Evolutionary conservation across 768 basidiomycete species (phyloP).

Genomic region (Boletus rubropictus): DNA sequence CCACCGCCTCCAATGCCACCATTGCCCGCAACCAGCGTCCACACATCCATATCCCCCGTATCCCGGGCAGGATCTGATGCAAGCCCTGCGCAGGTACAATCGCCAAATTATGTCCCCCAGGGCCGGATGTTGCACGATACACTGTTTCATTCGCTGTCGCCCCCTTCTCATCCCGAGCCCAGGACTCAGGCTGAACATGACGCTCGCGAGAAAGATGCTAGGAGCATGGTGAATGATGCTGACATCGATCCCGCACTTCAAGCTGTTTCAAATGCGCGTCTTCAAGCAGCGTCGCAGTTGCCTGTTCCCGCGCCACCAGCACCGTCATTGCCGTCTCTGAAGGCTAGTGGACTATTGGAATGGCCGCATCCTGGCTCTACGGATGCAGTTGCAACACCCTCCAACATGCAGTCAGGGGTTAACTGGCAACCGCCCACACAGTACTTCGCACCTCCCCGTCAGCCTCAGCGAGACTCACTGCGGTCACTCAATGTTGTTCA

Average conservation of each 20-base stretch:
- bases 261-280: slow-evolving; percentile 16
- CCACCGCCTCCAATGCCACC: slow-evolving; percentile 29
- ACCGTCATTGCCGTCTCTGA: slow-evolving; percentile 65
- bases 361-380: slow-evolving; percentile 41
- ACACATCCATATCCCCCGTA: slow-evolving; percentile 15
- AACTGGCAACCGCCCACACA: slow-evolving; percentile 24
- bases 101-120: slow-evolving; percentile 29
- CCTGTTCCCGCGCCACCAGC: slow-evolving; percentile 5
- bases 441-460: slow-evolving; percentile 17
- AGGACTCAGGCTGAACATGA: slow-evolving; percentile 21
- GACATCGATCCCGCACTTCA: slow-evolving; percentile 32
- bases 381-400: slow-evolving; percentile 15
- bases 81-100: slow-evolving; percentile 15
- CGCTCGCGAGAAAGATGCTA: slow-evolving; percentile 23
- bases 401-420: slow-evolving; percentile 8
- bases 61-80: slow-evolving; percentile 21
- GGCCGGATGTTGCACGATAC: slow-evolving; percentile 35
- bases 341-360: slow-evolving; percentile 68
- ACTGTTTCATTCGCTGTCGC: slow-evolving; percentile 25
- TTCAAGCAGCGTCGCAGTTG: slow-evolving; percentile 15
- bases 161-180: slow-evolving; percentile 14
- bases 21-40: slow-evolving; percentile 23
- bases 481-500: slow-evolving; percentile 14
- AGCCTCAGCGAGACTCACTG: slow-evolving; percentile 15
- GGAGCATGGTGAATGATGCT: slow-evolving; percentile 22